Base-by-base conservation (phyloP, 306 rosid species). In the Prunus kanzakura region DNA sequence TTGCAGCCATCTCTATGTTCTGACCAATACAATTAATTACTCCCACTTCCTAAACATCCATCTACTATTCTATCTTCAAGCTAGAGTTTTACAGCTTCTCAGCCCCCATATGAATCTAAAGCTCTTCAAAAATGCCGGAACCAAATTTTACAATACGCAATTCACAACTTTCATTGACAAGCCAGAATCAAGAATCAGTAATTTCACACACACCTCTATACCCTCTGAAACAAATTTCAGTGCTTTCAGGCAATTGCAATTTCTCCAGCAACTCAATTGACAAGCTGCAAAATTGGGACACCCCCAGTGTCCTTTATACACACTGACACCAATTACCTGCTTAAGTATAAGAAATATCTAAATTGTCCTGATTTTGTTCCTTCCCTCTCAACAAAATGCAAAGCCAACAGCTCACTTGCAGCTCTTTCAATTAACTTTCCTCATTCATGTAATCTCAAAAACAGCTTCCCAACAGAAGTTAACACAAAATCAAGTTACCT, bases 1-100 rank as follows among this genome's bases (percentile, higher is more conserved):
- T 93, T 78, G 97, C 96, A 52, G 98, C 96, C 98, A 93, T 93
- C 30, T 84, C 86, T 64, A 56, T 71, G 79, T 67, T 78, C 81
- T 74, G 58, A 72, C 73, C 22, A 62, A 66, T 76, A 51, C 74
- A 80, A 71, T 74, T 61, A 72, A 29, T 49, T 60, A 80, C 80
- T 45, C 56, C 73, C 74, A 76, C 12, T 79, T 83, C 79, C 63
- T 55, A 74, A 76, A 64, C 29, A 15, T 71, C 52, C 29, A 15
- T 71, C 52, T 49, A 41, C 66, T 72, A 70, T 71, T 65, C 51
- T 61, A 69, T 76, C 62, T 73, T 71, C 79, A 81, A 84, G 57
- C 89, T 64, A 79, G 62, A 74, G 45, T 64, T 76, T 70, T 50
- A 82, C 80, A 82, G 38, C 64, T 80, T 71, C 22, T 66, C 74